Conservation (phyloP, 139 green algal genomes). For the Micractinium sp. region DNA sequence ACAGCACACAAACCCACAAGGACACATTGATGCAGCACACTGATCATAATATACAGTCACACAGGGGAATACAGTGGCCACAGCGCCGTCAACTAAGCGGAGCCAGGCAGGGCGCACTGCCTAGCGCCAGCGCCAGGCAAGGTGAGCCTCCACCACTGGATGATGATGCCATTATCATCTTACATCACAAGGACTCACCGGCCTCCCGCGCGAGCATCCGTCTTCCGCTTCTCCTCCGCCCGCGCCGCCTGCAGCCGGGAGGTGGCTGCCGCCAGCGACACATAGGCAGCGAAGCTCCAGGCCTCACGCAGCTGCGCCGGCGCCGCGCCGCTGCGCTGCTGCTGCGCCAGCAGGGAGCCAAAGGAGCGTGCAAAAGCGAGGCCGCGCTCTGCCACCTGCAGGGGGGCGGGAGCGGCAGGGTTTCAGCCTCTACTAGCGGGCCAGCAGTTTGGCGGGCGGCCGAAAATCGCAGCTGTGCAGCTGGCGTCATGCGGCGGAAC, state of each 20-base stretch:
- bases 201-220: background rate
- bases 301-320: slow-evolving; percentile 67
- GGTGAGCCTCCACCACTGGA: background rate
- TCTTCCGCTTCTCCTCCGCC: background rate
- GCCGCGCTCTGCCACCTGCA: slow-evolving; percentile 76
- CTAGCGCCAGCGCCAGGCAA: background rate
- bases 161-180: too few species aligned
- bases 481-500: background rate
- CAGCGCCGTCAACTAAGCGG: too few species aligned
- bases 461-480: background rate
- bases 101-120: too few species aligned
- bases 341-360: slow-evolving; percentile 47
- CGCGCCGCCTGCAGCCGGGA: background rate
- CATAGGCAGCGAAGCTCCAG: slow-evolving; percentile 72
- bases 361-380: slow-evolving; percentile 72
- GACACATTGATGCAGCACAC: too few species aligned
- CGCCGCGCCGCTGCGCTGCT: slow-evolving; percentile 34
- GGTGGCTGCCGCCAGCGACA: slow-evolving; percentile 53
- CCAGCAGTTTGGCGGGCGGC: background rate
- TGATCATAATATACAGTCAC: too few species aligned
- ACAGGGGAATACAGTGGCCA: too few species aligned
- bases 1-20: background rate
- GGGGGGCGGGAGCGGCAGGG: slow-evolving; percentile 25
- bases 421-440: too few species aligned
- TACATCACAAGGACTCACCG: background rate